These are phyloP conservation scores for Starmera amethionina DNA, from an alignment of 805 yeast genomes.

Conservation along the genomic window DNA sequence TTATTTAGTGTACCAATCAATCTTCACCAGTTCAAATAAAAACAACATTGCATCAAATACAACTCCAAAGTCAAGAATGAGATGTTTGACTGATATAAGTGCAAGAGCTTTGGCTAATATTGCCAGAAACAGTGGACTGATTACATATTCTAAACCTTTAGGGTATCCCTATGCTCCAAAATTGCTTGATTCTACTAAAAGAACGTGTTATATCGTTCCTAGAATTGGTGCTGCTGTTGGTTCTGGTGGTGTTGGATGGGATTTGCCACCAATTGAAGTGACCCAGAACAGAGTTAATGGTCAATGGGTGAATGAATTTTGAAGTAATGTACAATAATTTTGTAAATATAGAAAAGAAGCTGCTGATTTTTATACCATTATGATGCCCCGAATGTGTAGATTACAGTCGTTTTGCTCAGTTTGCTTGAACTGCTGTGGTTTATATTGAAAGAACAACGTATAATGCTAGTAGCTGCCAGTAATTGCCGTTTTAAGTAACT, in stretches of 20 bases:
- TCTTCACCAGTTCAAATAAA: conserved; percentile 42
- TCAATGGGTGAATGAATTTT: conserved; percentile 42
- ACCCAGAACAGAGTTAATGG: conserved; percentile 59
- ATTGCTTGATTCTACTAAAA: conserved; percentile 47
- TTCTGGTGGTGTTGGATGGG: conserved; percentile 87
- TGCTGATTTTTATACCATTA: too few relatives aligned
- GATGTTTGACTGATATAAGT: conserved; percentile 63
- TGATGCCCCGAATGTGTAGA: too few relatives aligned
- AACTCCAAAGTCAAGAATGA: conserved; percentile 51
- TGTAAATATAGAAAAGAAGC: too few relatives aligned
- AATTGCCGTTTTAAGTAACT: too few relatives aligned
- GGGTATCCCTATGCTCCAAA: conserved; percentile 87
- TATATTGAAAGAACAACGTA: too few relatives aligned
- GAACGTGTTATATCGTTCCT: conserved; percentile 88
- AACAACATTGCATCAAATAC: conserved; percentile 30
- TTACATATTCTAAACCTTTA: conserved; percentile 84
- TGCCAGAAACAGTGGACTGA: conserved; percentile 58
- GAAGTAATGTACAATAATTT: too few relatives aligned
- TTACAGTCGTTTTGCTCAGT: too few relatives aligned
- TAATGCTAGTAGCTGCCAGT: too few relatives aligned
- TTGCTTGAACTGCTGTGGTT: too few relatives aligned
- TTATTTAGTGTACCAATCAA: conserved; percentile 61
- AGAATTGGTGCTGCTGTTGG: conserved; percentile 80
- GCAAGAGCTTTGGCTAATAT: conserved; percentile 72
- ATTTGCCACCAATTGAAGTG: conserved; percentile 72